Percentiles rank a stretch among this genome's conserved stretches.
These are phyloP conservation scores for Yamadazyma aaseri DNA, from an alignment of 1,139 yeast species.

Conservation along the genomic window DNA sequence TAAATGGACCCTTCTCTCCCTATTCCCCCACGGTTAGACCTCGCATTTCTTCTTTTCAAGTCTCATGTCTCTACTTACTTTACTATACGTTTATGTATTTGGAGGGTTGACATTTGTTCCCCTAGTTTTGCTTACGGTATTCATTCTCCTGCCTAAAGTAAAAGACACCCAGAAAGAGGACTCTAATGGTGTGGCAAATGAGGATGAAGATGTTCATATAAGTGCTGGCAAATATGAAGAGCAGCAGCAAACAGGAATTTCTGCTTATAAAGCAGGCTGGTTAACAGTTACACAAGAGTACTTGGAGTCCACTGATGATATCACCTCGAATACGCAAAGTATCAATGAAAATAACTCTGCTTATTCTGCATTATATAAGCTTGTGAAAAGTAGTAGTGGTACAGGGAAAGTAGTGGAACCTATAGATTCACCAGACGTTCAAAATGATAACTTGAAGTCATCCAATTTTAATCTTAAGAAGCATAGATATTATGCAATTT, in stretches of 20 bases:
- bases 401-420: conserved; percentile 2
- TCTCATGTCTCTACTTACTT: conserved; percentile 13
- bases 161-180: conserved; percentile 5
- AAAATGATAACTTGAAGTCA: conserved; percentile 8
- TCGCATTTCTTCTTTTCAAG: no score
- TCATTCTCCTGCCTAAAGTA: conserved; percentile 35
- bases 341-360: conserved; percentile 51
- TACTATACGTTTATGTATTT: conserved; percentile 40
- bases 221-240: conserved; percentile 68
- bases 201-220: conserved; percentile 27
- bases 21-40: no score
- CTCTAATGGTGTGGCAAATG: conserved; percentile 8
- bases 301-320: conserved; percentile 45
- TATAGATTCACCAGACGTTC: conserved; percentile 3
- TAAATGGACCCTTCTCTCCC: no score
- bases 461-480: conserved; percentile 33
- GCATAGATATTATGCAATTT: conserved; percentile 63
- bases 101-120: conserved; percentile 87
- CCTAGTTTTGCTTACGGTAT: conserved; percentile 34
- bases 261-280: conserved; percentile 75
- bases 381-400: conserved; percentile 42
- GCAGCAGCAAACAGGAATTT: conserved; percentile 55
- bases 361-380: conserved; percentile 57
- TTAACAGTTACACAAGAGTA: conserved; percentile 79
- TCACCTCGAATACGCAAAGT: conserved; percentile 32